Evolutionary conservation across 1,139 yeast genomes (phyloP).

Genomic region (Taphrina confusa): DNA sequence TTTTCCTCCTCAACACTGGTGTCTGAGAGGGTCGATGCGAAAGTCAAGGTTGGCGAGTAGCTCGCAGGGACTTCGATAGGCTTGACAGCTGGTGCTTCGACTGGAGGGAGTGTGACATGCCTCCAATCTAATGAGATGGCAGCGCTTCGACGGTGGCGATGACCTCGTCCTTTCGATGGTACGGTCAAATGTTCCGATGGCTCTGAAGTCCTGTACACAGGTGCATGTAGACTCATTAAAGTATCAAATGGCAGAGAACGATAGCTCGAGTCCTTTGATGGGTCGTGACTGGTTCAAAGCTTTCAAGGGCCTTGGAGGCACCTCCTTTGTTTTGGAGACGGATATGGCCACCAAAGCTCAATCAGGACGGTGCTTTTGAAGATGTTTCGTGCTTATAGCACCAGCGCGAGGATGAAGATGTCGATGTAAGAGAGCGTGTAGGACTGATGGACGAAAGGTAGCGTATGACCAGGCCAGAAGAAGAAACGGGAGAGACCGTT

Average conservation of each 20-base stretch:
- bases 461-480: no score
- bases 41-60: constrained; percentile 14
- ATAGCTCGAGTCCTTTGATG: no score
- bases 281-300: no score
- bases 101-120: constrained; percentile 22
- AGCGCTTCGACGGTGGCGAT: constrained; percentile 31
- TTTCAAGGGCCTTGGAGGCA: no score
- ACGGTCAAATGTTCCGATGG: constrained; percentile 14
- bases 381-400: no score
- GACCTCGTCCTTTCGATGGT: constrained; percentile 23
- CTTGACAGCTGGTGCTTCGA: not conserved
- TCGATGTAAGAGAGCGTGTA: no score
- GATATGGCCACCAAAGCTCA: not conserved
- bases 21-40: constrained; percentile 29
- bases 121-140: constrained; percentile 33
- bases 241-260: no score
- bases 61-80: not conserved
- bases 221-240: not conserved
- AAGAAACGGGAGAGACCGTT: no score
- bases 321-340: not conserved
- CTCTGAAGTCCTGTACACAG: not conserved
- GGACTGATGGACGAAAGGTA: no score
- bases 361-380: no score
- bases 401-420: no score
- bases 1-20: constrained; percentile 11